These are phyloP conservation scores for Hyparrhenia diplandra DNA, from an alignment of 176 grass and related monocot genomes.

Conservation along the genomic window DNA sequence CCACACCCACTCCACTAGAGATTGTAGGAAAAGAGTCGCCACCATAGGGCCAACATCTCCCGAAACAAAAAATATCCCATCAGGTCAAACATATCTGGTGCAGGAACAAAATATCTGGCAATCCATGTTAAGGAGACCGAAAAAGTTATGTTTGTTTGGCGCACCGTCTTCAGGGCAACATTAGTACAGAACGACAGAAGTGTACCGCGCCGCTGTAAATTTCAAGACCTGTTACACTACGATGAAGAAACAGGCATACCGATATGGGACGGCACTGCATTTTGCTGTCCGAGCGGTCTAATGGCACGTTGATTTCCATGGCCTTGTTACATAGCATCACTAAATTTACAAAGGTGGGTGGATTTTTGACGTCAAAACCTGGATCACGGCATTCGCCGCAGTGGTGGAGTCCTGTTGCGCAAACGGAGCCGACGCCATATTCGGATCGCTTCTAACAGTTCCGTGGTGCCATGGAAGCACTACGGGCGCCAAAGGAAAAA, in stretches of 20 bases:
- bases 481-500: too few species aligned
- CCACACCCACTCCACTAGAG: too few species aligned
- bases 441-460: too few species aligned
- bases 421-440: too few species aligned
- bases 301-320: neutral
- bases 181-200: neutral
- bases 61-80: neutral
- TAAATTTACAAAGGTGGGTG: neutral
- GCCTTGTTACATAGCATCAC: conserved; percentile 8
- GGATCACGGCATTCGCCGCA: too few species aligned
- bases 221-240: neutral
- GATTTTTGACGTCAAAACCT: too few species aligned
- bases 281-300: neutral
- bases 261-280: neutral
- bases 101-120: neutral
- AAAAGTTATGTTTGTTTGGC: neutral
- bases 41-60: too few species aligned
- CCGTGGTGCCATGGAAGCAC: too few species aligned
- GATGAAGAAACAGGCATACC: neutral
- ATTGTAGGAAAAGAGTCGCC: too few species aligned
- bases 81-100: neutral
- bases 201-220: neutral
- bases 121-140: neutral
- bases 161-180: neutral
- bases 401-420: too few species aligned